Base-by-base conservation (phyloP, 106 monocot genomes). In the Dendrobium officinale region DNA sequence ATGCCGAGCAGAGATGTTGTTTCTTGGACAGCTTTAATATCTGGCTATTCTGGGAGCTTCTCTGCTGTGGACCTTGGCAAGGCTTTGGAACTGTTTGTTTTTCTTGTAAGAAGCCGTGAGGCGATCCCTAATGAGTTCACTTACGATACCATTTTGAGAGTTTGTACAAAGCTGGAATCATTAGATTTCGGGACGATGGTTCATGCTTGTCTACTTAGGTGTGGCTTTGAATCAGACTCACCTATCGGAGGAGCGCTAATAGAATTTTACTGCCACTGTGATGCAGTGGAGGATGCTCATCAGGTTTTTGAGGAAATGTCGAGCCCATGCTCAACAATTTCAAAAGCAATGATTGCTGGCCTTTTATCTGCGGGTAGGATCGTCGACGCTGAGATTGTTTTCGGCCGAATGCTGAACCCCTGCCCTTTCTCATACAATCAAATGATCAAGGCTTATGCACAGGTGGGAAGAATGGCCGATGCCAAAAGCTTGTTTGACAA, bases 391-490 rank as follows among this genome's bases (percentile, higher is more conserved):
- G 81, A 87, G 79, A 6, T 77, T 29, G 64, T 84, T 42, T 84
- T 87, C n/a, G 7, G 33, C 44, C 55, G 72, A 68, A 74, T 84
- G 76, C 15, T 20, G 11, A 75, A 82, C 79, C 78, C 31, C 6
- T 64, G 73, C 56, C 31, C 79, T 27, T 75, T 82, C 70, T 79
- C 87, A 1, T 87, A 84, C 67, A 84, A 84, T 54, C 55, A 82
- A 16, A 87, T 87, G 87, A 84, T 87, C 67, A 87, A 82, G 64
- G 81, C 79, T 7, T 87, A 84, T 29, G 84, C 84, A 16, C 67
- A 59, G 15, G 81, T 48, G 17, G 87, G 84, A 49, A 84, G 84
- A 77, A 44, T 84, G 75, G 81, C 78, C 9, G 67, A 87, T 9
- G 75, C 84, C 5, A 79, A 56, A 20, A 47, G 27, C 13, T 42